Percentiles rank a stretch among this genome's conserved stretches.
Conservation (phyloP, 116 monocot genomes). For the Trichopus zeylanicus region DNA sequence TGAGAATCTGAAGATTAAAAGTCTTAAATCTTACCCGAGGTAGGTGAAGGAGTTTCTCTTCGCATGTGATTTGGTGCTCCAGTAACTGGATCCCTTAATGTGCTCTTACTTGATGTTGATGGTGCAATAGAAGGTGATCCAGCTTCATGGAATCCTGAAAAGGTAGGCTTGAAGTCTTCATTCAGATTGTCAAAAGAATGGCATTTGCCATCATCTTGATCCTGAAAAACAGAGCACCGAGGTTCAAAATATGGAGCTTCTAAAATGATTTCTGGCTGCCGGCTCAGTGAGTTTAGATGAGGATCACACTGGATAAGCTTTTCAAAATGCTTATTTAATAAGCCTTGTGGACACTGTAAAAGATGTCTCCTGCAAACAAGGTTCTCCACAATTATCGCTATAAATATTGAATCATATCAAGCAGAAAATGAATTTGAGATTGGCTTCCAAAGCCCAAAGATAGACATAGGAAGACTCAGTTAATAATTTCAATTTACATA, state of each 20-base stretch:
- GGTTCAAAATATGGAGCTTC: constrained; percentile 83
- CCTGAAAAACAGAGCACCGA: constrained; percentile 60
- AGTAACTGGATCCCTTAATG: constrained; percentile 29
- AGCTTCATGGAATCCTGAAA: constrained; percentile 27
- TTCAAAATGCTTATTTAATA: constrained; percentile 87
- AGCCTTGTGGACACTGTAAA: constrained; percentile 70
- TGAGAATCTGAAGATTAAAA: constrained; percentile 2
- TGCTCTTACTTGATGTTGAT: constrained; percentile 33
- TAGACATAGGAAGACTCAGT: too few relatives aligned
- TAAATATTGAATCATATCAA: too few relatives aligned
- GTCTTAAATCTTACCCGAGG: constrained; percentile 37
- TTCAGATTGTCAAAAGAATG: constrained; percentile 33
- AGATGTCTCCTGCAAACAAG: constrained; percentile 63
- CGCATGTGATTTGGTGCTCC: constrained; percentile 23
- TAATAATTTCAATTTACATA: too few relatives aligned
- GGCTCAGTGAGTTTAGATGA: constrained; percentile 57
- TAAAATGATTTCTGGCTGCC: constrained; percentile 49
- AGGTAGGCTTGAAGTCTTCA: constrained; percentile 23
- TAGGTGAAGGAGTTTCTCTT: constrained; percentile 34
- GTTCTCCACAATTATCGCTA: too few relatives aligned
- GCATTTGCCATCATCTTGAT: constrained; percentile 44
- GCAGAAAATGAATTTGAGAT: too few relatives aligned
- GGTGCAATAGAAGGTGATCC: constrained; percentile 21
- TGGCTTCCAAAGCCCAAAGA: too few relatives aligned
- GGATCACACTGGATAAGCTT: constrained; percentile 95